phyloP scores from a whole-genome alignment of 1,139 yeast species.

The Candida tetrigidarum region DNA sequence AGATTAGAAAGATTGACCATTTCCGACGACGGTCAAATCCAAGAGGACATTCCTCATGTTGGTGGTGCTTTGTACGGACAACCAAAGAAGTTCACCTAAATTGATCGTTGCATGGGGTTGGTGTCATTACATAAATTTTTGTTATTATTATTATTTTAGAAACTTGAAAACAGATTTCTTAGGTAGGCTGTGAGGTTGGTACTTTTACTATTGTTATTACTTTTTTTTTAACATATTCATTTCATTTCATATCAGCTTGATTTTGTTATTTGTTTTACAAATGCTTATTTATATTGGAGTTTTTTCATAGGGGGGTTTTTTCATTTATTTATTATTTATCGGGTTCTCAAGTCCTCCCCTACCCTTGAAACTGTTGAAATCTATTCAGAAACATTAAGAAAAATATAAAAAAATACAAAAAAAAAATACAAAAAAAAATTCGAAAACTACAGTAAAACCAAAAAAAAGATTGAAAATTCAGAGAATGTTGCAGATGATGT shows the following conservation, averaged over 20 bases:
- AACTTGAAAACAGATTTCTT: neutral
- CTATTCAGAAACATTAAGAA: neutral
- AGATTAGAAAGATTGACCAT: slow-evolving; percentile 20
- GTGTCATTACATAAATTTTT: neutral
- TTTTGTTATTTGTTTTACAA: neutral
- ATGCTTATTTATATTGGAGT: neutral
- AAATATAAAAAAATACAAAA: neutral
- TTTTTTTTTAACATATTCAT: no score
- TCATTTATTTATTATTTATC: neutral
- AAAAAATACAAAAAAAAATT: no score
- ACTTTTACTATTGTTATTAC: no score
- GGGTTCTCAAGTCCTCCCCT: neutral
- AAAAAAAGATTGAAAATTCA: neutral
- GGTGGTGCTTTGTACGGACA: slow-evolving; percentile 11
- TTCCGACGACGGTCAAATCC: slow-evolving; percentile 5
- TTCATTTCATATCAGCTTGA: slow-evolving; percentile 2
- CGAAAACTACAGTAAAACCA: no score
- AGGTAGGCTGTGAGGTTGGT: slow-evolving; percentile 5
- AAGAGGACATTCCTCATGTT: slow-evolving; percentile 1
- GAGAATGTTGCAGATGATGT: neutral
- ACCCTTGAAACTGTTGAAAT: slow-evolving; percentile 3
- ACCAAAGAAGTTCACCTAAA: slow-evolving; percentile 8
- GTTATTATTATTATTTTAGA: neutral
- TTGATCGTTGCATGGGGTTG: no score
- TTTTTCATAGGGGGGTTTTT: neutral